Evolutionary conservation across 139 green algal species (phyloP), one percentile per base, ranked within the genome.

Genomic region (Coelastrella sp.): DNA sequence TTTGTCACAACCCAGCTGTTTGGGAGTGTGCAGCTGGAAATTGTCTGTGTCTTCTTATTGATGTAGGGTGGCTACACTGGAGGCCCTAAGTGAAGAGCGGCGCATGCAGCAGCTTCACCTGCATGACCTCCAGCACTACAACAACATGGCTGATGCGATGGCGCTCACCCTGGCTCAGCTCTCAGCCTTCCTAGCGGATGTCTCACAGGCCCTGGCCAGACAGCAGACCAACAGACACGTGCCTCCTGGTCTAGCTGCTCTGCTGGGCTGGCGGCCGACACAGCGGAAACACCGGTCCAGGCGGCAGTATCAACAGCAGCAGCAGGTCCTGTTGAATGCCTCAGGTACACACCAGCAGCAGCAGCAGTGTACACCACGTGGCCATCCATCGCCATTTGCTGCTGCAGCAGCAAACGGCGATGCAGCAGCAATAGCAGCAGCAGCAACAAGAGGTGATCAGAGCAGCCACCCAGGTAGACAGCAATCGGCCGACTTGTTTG

Each of bases 71-170:
- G 80, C 84, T n/a, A 88, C 84, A 0, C 56, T 88, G 17, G 84
- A 88, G 49, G 84, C 68, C 7, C 49, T 88, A 0, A 79, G 19
- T 10, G 84, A 88, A 19, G 84, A 88, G 61, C 66, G 84, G 35
- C 66, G 19, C 8, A 27, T 88, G 35, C 35, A 68, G 49, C 66
- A 68, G 7, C 49, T 88, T 57, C 84, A 88, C 66, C 84, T 88
- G 68, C 66, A 88, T 27, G 65, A 81, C 49, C 84, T 88, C 35
- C 9, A 68, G 66, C 84, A 88, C 84, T 88, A 88, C 49, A 60
- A 76, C 17, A 81, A 56, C 66, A 80, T 88, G 10, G 49, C 49
- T 7, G 84, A 88, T 57, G 82, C 82, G 6, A 79, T 87, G 65
- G 63, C 82, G 4, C 49, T 87, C 49, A 87, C 59, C 22, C 82